Percentiles rank a stretch among this genome's conserved stretches.
Conservation (phyloP, 495 filamentous ascomycete genomes). For the Oleoguttula mirabilis region DNA sequence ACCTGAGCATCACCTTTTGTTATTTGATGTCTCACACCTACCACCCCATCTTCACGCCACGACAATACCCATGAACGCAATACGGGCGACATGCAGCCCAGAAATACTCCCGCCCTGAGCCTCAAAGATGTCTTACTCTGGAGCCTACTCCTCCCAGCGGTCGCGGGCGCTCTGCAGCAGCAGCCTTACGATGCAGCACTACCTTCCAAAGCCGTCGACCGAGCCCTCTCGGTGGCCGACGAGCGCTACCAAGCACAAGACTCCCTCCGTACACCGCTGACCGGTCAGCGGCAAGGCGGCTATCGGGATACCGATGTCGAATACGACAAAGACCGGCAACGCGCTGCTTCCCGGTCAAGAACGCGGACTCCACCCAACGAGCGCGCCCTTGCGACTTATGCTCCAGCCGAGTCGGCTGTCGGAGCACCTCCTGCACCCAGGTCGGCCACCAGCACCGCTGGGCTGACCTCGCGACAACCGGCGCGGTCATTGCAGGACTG, state of each 20-base stretch:
- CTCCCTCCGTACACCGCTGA: slow-evolving; percentile 28
- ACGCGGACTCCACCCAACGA: slow-evolving; percentile 55
- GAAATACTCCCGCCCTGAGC: slow-evolving; percentile 2
- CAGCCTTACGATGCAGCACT: slow-evolving; percentile 22
- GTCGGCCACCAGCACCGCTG: slow-evolving; percentile 50
- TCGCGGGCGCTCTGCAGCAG: slow-evolving; percentile 31
- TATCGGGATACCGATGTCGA: slow-evolving; percentile 8
- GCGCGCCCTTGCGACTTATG: slow-evolving; percentile 88
- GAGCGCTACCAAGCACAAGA: slow-evolving; percentile 17
- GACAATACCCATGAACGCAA: slow-evolving; percentile 60
- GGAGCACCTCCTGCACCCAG: slow-evolving; percentile 42
- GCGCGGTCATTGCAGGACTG: slow-evolving; percentile 96
- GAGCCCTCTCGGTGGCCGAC: slow-evolving; percentile 21
- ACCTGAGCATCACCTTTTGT: too few species aligned
- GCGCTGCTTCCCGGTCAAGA: too few species aligned
- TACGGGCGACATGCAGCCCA: slow-evolving; percentile 17
- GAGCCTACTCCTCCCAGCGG: slow-evolving; percentile 22
- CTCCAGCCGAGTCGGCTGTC: slow-evolving; percentile 53
- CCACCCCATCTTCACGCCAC: too few species aligned
- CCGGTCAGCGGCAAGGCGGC: slow-evolving; percentile 8
- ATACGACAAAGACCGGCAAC: slow-evolving; percentile 26
- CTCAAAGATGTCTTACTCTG: slow-evolving; percentile 14
- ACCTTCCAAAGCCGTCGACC: slow-evolving; percentile 6
- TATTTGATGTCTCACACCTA: too few species aligned
- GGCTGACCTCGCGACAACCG: slow-evolving; percentile 65